Evolutionary conservation across 345 rosid species (phyloP).

Genomic region (Eucalyptus cloeziana): DNA sequence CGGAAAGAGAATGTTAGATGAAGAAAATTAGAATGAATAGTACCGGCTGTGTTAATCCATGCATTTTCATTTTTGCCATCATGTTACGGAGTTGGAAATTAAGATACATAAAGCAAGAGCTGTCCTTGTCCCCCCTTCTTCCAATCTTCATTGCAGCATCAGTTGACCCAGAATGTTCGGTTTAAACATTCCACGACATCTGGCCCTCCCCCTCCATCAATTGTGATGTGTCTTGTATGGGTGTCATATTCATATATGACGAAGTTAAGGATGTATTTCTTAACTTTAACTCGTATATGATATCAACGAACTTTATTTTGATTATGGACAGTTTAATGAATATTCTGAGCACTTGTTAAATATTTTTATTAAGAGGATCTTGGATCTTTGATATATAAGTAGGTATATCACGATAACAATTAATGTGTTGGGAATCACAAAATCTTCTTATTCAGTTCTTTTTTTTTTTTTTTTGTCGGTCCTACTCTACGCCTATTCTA

Average conservation of each 20-base stretch:
- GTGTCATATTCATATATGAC: background rate
- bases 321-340: too few species aligned
- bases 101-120: too few species aligned
- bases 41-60: background rate
- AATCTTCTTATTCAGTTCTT: too few species aligned
- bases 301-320: too few species aligned
- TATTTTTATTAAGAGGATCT: background rate
- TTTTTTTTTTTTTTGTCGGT: too few species aligned
- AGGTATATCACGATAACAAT: fast-evolving
- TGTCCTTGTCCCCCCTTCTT: too few species aligned
- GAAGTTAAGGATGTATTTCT: background rate
- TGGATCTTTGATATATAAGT: fast-evolving
- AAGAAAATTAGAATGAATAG: background rate
- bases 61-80: background rate
- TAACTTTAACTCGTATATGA: background rate
- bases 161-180: too few species aligned
- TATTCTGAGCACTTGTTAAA: fast-evolving
- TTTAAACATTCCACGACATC: too few species aligned
- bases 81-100: too few species aligned
- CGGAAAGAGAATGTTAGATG: background rate
- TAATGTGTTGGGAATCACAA: background rate
- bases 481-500: too few species aligned
- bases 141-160: too few species aligned
- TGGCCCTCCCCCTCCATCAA: too few species aligned
- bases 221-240: background rate